phyloP scores from a whole-genome alignment of 23 red algal genomes.

The Gracilariopsis chorda region DNA sequence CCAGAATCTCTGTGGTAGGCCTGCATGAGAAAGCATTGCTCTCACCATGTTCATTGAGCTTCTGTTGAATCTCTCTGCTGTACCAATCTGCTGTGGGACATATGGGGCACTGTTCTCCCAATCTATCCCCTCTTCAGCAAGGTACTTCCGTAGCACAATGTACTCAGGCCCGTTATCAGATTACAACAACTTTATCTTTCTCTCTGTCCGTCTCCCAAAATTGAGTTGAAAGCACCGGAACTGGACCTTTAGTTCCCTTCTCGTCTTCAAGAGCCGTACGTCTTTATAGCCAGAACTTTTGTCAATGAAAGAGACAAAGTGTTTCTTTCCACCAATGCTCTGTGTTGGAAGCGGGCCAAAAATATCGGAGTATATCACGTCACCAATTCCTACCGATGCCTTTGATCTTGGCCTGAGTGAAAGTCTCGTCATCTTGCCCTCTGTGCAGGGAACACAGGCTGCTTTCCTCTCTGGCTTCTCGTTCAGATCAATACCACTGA shows the following conservation, averaged over 20 bases:
- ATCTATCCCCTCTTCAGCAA: not conserved
- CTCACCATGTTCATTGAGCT: not conserved
- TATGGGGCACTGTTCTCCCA: not conserved
- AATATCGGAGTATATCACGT: constrained; percentile 9
- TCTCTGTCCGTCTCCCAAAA: not conserved
- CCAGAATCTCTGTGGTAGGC: constrained; percentile 8
- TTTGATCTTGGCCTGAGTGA: not conserved
- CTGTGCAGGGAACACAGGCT: not conserved
- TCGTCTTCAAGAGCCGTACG: not conserved
- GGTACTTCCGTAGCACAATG: not conserved
- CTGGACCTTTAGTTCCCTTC: not conserved
- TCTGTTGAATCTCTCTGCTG: constrained; percentile 12
- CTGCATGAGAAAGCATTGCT: not conserved
- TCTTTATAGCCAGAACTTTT: not conserved
- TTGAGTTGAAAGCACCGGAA: not conserved
- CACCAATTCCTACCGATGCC: not conserved
- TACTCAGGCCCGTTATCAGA: not conserved
- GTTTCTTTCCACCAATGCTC: not conserved
- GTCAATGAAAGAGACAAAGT: constrained; percentile 30
- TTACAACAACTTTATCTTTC: not conserved
- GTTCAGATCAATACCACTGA: not conserved
- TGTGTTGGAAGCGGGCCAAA: not conserved
- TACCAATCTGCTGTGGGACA: constrained; percentile 8
- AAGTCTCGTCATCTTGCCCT: not conserved
- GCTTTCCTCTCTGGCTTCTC: not conserved